A percentile compares a stretch with the other conserved stretches of the same genome.
These are phyloP conservation scores for Chlorokybus atmophyticus DNA, from an alignment of 139 green algal species.

Conservation along the genomic window DNA sequence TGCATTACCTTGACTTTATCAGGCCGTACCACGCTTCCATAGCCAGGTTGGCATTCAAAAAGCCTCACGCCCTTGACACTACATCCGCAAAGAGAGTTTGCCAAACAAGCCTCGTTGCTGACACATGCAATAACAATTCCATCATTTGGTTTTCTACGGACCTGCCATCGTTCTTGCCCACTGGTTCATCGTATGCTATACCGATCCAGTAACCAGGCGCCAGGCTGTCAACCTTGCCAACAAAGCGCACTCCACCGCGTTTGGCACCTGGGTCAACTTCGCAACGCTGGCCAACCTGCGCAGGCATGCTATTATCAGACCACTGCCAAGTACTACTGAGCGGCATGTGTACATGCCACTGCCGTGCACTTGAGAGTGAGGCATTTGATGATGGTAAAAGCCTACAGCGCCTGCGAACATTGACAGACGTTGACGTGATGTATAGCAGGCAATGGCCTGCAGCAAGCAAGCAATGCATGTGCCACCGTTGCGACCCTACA, in stretches of 20 bases:
- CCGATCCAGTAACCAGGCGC: conserved; percentile 78
- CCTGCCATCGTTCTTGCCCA: conserved; percentile 89
- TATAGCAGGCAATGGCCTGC: too few species aligned
- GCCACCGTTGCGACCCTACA: too few species aligned
- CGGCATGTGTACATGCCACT: too few species aligned
- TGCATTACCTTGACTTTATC: conserved; percentile 24
- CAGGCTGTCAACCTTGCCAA: conserved; percentile 53
- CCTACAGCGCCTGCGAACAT: too few species aligned
- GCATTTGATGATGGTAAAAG: too few species aligned
- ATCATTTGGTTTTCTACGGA: not conserved
- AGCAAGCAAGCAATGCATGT: too few species aligned
- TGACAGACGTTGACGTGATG: too few species aligned
- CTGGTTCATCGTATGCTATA: conserved; percentile 86
- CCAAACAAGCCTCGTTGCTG: not conserved
- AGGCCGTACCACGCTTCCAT: conserved; percentile 19
- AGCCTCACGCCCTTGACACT: conserved; percentile 23
- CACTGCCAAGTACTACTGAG: too few species aligned
- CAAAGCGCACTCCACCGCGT: conserved; percentile 58
- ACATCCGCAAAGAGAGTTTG: not conserved
- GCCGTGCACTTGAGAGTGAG: too few species aligned
- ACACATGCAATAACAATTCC: not conserved
- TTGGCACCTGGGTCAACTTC: conserved; percentile 78
- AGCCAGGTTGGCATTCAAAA: conserved; percentile 15
- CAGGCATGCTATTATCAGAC: too few species aligned
- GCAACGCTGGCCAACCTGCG: conserved; percentile 54